Conservation (phyloP, 306 rosid species). For the Oemleria cerasiformis region DNA sequence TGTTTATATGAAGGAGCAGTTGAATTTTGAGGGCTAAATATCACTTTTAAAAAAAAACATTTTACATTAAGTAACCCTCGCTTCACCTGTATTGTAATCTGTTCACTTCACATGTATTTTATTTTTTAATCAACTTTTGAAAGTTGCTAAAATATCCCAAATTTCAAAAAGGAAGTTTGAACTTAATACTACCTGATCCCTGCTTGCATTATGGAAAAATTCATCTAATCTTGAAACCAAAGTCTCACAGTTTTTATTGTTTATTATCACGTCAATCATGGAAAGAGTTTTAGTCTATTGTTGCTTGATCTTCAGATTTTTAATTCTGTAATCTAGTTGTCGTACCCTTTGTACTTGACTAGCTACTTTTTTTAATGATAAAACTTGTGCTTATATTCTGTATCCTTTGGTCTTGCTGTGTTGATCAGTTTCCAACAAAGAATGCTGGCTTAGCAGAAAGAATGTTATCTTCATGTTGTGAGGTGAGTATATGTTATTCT, state of each 20-base stretch:
- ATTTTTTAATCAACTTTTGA: not conserved
- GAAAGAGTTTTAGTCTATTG: not conserved
- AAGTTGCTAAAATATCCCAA: not conserved
- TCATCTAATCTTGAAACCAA: not conserved
- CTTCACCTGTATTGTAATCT: not conserved
- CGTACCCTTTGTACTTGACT: constrained; percentile 4
- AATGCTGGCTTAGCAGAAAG: constrained; percentile 63
- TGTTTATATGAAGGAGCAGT: not conserved
- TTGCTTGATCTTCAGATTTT: not conserved
- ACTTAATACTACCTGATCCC: not conserved
- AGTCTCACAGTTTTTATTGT: not conserved
- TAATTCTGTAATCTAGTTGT: constrained; percentile 10
- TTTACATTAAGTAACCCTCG: not conserved
- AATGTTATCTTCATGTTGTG: constrained; percentile 70
- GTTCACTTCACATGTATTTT: not conserved
- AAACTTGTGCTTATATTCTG: constrained; percentile 12
- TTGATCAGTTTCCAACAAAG: constrained; percentile 56
- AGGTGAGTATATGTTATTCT: constrained; percentile 48
- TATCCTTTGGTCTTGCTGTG: constrained; percentile 28
- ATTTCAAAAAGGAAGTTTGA: constrained; percentile 1
- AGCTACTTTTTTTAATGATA: constrained; percentile 8
- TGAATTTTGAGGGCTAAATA: not conserved
- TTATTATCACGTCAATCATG: not conserved
- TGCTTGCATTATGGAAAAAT: not conserved
- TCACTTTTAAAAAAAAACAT: constrained; percentile 9